Percentiles rank a stretch among this genome's conserved stretches.
These are phyloP conservation scores for Prinsepia uniflora DNA, from an alignment of 306 rosid genomes.

Conservation along the genomic window DNA sequence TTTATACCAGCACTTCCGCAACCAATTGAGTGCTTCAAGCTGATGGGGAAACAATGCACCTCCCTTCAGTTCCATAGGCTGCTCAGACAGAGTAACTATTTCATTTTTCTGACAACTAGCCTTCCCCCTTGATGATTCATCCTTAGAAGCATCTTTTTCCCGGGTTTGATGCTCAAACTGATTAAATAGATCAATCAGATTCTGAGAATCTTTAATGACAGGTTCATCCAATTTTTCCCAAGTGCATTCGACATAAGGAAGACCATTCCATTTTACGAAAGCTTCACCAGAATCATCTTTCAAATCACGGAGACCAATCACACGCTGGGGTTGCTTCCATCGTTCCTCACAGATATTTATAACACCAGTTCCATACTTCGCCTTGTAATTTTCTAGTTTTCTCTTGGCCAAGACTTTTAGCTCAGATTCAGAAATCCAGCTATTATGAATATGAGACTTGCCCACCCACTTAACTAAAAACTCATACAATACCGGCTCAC, in stretches of 20 bases:
- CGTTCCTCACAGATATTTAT: constrained; percentile 87
- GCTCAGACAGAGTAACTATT: constrained; percentile 68
- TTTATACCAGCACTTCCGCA: constrained; percentile 92
- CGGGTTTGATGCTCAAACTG: constrained; percentile 58
- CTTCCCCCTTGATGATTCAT: constrained; percentile 46
- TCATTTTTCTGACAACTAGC: constrained; percentile 53
- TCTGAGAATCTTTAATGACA: constrained; percentile 52
- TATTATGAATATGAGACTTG: constrained; percentile 84
- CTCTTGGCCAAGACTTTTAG: constrained; percentile 89
- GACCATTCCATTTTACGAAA: constrained; percentile 85
- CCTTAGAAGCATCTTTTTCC: constrained; percentile 62
- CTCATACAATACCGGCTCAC: constrained; percentile 49
- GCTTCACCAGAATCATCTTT: constrained; percentile 62
- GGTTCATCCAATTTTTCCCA: constrained; percentile 95
- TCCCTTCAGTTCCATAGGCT: constrained; percentile 89
- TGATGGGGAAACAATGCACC: constrained; percentile 98
- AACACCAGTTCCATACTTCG: constrained; percentile 75
- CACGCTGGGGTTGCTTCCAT: constrained; percentile 93
- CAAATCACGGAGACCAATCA: constrained; percentile 63
- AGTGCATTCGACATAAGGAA: constrained; percentile 90
- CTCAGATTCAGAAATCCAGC: constrained; percentile 92
- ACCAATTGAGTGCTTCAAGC: constrained; percentile 99
- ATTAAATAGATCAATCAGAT: constrained; percentile 55
- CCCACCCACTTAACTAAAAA: constrained; percentile 95
- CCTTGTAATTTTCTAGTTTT: constrained; percentile 96